A percentile compares a stretch with the other conserved stretches of the same genome.
These are phyloP conservation scores for Solanum chiquidenum DNA, from an alignment of 257 asterid genomes.

Conservation along the genomic window DNA sequence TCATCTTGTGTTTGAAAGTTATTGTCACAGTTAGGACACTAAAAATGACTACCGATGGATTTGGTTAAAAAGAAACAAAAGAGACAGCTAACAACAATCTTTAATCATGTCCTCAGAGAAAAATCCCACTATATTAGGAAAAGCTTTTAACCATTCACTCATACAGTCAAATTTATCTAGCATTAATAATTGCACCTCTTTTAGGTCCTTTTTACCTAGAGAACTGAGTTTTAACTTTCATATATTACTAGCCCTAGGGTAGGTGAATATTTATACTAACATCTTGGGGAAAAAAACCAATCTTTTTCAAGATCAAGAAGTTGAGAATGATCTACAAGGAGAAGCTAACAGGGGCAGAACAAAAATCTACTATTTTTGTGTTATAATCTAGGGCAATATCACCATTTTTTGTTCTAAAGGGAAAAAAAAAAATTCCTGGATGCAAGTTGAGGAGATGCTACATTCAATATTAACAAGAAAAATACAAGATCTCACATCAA, in stretches of 20 bases:
- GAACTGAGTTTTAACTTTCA: background rate
- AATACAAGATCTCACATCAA: constrained; percentile 3
- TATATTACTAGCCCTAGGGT: background rate
- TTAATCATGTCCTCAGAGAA: background rate
- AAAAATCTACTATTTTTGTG: background rate
- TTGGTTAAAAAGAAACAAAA: background rate
- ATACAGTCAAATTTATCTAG: background rate
- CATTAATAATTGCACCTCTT: background rate
- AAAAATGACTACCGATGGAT: background rate
- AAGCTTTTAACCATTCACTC: background rate
- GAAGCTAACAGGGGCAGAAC: background rate
- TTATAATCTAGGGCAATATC: background rate
- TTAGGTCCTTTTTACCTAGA: background rate
- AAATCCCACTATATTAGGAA: background rate
- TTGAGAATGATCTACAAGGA: background rate
- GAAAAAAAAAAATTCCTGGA: no score
- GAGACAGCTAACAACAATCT: background rate
- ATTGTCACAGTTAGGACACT: background rate
- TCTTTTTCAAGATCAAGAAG: background rate
- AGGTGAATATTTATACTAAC: background rate
- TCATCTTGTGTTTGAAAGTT: background rate
- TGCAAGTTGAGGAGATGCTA: background rate
- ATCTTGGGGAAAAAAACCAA: background rate
- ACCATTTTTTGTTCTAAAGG: background rate
- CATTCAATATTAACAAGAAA: background rate